Evolutionary conservation across 2,329 filamentous ascomycete species (phyloP), one percentile per base, ranked within the genome.

Genomic region (Talaromyces piceae): DNA sequence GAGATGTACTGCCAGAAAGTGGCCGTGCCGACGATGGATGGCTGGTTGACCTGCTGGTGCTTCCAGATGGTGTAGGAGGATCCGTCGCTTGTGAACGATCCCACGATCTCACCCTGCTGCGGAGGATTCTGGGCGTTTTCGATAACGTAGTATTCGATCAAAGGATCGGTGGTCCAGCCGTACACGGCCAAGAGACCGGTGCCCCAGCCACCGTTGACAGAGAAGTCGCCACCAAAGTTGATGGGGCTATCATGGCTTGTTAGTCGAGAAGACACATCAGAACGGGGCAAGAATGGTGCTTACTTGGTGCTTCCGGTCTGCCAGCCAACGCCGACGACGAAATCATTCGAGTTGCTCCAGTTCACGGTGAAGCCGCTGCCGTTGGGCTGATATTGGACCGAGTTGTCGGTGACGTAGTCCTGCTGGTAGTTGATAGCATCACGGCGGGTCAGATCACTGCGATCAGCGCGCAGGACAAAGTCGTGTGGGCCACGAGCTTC

Each of bases 301-400:
- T 71, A 80, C 76, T 74, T 70, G 28, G 68, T 63, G 51, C 63
- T 71, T 43, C 79, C 78, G 18, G 77, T 73, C 51, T 73, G 73
- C 78, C 79, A 82, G 31, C 79, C 79, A 65, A 81, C 81, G 23
- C 80, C 80, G 49, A 70, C 77, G 20, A 80, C 77, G 39, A 80
- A 76, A 68, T 81, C 79, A 28, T 77, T 76, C 20, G 62, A 64
- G 39, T 69, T 69, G 45, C 56, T 61, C 77, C 77, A 80, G 30
- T 57, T 59, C 0, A 75, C 67, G 28, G 59, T 69, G 66, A 78
- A 79, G 1, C 75, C 76, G 3, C 57, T 67, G 5, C 59, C 57
- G 1, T 67, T 67, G 58, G 77, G 77, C 50, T 58, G 72, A 62
- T 77, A 77, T 26, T 65, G 71, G 8, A 72, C 73, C 13, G 58